A percentile compares a stretch with the other conserved stretches of the same genome.
These are phyloP conservation scores for Aspergillus pseudoglaucus DNA, from an alignment of 2,329 filamentous ascomycete genomes.

Conservation along the genomic window DNA sequence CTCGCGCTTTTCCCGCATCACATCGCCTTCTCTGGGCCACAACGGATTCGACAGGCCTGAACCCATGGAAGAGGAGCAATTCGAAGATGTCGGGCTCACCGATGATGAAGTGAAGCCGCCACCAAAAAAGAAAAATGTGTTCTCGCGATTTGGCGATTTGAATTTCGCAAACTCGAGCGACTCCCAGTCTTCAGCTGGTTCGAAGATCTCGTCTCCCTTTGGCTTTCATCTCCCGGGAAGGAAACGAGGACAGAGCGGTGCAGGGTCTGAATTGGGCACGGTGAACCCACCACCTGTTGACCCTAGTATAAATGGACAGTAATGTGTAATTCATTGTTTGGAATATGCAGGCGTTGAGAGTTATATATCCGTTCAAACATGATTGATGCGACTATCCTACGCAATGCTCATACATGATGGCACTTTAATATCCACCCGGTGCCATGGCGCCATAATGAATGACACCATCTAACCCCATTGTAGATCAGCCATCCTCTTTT, in stretches of 20 bases:
- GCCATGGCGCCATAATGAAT: no score
- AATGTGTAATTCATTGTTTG: constrained; percentile 7
- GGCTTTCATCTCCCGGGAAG: constrained; percentile 64
- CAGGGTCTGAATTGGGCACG: constrained; percentile 63
- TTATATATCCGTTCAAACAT: neutral
- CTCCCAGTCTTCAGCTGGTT: constrained; percentile 35
- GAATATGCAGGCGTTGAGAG: neutral
- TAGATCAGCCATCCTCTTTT: no score
- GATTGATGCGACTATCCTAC: no score
- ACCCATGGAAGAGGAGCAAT: constrained; percentile 68
- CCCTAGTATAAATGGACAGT: constrained; percentile 12
- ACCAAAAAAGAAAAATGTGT: constrained; percentile 69
- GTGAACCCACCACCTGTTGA: constrained; percentile 43
- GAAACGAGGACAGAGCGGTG: constrained; percentile 64
- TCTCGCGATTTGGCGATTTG: constrained; percentile 64
- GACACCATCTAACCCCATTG: no score
- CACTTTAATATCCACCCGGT: no score
- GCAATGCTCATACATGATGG: no score
- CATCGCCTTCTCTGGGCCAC: constrained; percentile 55
- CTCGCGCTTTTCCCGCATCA: constrained; percentile 58
- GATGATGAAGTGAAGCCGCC: constrained; percentile 58
- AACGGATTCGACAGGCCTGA: constrained; percentile 54
- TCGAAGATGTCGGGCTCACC: constrained; percentile 83
- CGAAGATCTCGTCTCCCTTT: constrained; percentile 36
- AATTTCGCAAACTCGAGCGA: constrained; percentile 25